A percentile compares a stretch with the other conserved stretches of the same genome.
Evolutionary conservation across 805 yeast species (phyloP).

Genomic region (Suhomyces faveliae): DNA sequence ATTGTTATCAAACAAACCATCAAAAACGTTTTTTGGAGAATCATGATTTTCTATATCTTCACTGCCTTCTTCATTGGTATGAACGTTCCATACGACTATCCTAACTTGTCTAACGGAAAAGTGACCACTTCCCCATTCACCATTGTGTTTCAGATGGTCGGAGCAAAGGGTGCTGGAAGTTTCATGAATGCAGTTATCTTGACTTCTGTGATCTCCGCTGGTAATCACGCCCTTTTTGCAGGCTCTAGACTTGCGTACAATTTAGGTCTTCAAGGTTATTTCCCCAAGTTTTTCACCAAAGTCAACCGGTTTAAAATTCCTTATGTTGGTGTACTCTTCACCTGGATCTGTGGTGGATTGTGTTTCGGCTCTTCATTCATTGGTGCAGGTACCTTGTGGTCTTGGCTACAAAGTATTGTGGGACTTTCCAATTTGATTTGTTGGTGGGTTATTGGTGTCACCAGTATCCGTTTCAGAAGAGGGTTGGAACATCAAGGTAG

Average conservation of each 20-base stretch:
- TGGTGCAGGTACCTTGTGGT: conserved; percentile 53
- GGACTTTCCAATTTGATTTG: conserved; percentile 54
- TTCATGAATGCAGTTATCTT: conserved; percentile 55
- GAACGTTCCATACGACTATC: conserved; percentile 41
- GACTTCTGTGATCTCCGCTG: conserved; percentile 54
- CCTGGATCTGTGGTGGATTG: conserved; percentile 55
- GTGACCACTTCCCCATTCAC: conserved; percentile 42
- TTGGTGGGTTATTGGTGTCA: conserved; percentile 49
- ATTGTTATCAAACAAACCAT: conserved; percentile 30
- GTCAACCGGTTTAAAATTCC: conserved; percentile 47
- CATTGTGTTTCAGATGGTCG: conserved; percentile 42
- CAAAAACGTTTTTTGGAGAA: conserved; percentile 32
- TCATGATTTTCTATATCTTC: conserved; percentile 34
- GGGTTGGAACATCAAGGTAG: conserved; percentile 46
- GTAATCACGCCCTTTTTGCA: conserved; percentile 53
- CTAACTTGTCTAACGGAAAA: conserved; percentile 26
- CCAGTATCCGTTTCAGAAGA: conserved; percentile 49
- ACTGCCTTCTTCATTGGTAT: conserved; percentile 42
- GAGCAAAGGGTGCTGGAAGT: conserved; percentile 41
- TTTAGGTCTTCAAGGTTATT: conserved; percentile 49
- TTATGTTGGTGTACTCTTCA: conserved; percentile 47
- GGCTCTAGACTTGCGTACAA: conserved; percentile 50
- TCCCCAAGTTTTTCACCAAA: conserved; percentile 43
- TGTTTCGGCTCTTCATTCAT: conserved; percentile 60
- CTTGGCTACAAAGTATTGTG: conserved; percentile 52